Conservation (phyloP, 768 basidiomycete genomes). For the Russula sp. region DNA sequence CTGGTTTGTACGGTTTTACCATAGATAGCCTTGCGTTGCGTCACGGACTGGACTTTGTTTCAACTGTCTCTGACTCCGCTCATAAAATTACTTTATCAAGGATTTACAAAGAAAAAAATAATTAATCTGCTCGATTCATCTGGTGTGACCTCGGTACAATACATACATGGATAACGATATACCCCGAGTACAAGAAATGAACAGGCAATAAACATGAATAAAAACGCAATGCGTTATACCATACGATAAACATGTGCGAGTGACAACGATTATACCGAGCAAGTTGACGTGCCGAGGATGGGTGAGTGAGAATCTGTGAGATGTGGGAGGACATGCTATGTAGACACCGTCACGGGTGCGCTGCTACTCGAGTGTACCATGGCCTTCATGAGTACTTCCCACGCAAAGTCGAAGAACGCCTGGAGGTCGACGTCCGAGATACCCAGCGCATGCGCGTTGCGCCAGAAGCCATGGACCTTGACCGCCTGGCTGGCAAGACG, state of each 20-base stretch:
- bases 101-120: not conserved
- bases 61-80: not conserved
- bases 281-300: not conserved
- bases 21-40: not conserved
- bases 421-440: slow-evolving; percentile 45
- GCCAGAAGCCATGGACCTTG: slow-evolving; percentile 44
- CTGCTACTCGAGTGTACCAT: slow-evolving; percentile 28
- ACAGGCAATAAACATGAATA: slow-evolving; percentile 18
- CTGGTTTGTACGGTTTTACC: not conserved
- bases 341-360: not conserved
- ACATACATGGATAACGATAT: slow-evolving; percentile 1
- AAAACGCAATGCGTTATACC: not conserved
- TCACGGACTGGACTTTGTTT: not conserved
- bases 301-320: not conserved
- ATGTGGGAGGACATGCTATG: not conserved
- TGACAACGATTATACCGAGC: not conserved
- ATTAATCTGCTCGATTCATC: not conserved
- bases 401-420: slow-evolving; percentile 43
- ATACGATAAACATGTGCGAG: not conserved
- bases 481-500: slow-evolving; percentile 35
- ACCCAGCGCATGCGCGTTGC: slow-evolving; percentile 44
- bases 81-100: not conserved
- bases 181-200: slow-evolving; percentile 4
- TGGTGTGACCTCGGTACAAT: not conserved
- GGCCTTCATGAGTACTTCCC: slow-evolving; percentile 42